These are phyloP conservation scores for Shiraia sp. DNA, from an alignment of 2,329 filamentous ascomycete species.

Conservation along the genomic window DNA sequence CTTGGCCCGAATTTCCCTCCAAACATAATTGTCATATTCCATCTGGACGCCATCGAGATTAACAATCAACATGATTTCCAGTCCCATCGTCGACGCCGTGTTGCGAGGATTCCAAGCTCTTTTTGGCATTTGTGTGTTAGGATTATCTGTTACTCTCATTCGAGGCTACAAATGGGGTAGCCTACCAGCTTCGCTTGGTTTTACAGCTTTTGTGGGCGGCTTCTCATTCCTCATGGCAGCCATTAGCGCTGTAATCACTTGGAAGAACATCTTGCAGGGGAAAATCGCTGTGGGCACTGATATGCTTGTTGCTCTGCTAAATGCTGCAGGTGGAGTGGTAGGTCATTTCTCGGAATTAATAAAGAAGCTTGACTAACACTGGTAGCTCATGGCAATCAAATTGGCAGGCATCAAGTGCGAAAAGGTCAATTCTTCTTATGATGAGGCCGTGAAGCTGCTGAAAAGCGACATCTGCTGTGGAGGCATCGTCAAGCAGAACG, in stretches of 20 bases:
- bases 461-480: constrained; percentile 21
- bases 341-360: constrained; percentile 1
- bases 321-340: constrained; percentile 26
- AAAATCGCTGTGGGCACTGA: constrained; percentile 23
- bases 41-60: background rate
- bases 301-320: constrained; percentile 12
- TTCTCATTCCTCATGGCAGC: constrained; percentile 15
- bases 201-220: constrained; percentile 15
- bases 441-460: too few relatives aligned
- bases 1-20: too few relatives aligned
- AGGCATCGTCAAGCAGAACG: constrained; percentile 2
- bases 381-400: constrained; percentile 12
- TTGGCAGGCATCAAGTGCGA: constrained; percentile 10
- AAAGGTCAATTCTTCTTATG: constrained; percentile 2
- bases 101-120: constrained; percentile 20
- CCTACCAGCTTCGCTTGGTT: constrained; percentile 8
- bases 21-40: too few relatives aligned
- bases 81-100: constrained; percentile 10
- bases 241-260: constrained; percentile 15
- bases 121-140: constrained; percentile 19
- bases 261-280: constrained; percentile 13
- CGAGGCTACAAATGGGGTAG: constrained; percentile 9
- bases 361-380: constrained; percentile 1
- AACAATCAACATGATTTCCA: constrained; percentile 1
- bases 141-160: constrained; percentile 17